Evolutionary conservation across 768 basidiomycete genomes (phyloP).

Genomic region (Gloeophyllum trabeum): DNA sequence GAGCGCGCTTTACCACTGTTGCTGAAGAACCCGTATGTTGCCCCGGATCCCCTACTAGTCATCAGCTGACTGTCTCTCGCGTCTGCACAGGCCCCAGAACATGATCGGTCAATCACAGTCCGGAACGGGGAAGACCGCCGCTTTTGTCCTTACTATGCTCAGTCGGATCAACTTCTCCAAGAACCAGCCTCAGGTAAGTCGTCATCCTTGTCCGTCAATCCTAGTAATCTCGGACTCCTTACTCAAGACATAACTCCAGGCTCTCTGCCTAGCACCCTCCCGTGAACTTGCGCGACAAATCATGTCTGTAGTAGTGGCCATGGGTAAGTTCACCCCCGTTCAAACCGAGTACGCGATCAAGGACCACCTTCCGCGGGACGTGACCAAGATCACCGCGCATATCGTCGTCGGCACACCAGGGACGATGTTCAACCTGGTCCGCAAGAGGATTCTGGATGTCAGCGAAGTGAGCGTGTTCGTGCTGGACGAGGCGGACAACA

Average conservation of each 20-base stretch:
- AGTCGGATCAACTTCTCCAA: conserved; percentile 81
- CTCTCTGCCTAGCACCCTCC: conserved; percentile 94
- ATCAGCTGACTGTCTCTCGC: conserved; percentile 2
- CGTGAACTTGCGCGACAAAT: conserved; percentile 97
- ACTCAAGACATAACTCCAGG: conserved; percentile 31
- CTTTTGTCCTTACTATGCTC: conserved; percentile 96
- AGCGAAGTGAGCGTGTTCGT: conserved; percentile 85
- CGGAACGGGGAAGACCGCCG: conserved; percentile 97
- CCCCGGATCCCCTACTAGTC: background rate
- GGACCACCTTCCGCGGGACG: conserved; percentile 61
- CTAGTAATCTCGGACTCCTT: too few species aligned
- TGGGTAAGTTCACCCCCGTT: conserved; percentile 91
- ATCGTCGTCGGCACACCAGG: conserved; percentile 95
- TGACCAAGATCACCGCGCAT: conserved; percentile 69
- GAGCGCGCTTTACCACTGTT: conserved; percentile 91
- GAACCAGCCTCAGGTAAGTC: conserved; percentile 70
- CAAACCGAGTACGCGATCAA: conserved; percentile 96
- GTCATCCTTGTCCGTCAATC: background rate
- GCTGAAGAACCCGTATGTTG: conserved; percentile 74
- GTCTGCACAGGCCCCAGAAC: conserved; percentile 71
- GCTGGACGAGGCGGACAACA: conserved; percentile 97
- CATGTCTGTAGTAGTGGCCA: conserved; percentile 85
- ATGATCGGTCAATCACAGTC: conserved; percentile 99
- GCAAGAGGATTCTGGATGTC: conserved; percentile 68
- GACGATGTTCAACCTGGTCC: conserved; percentile 83